These are phyloP conservation scores for Bonia amplexicaulis DNA, from an alignment of 176 grass and related monocot species.

Conservation along the genomic window DNA sequence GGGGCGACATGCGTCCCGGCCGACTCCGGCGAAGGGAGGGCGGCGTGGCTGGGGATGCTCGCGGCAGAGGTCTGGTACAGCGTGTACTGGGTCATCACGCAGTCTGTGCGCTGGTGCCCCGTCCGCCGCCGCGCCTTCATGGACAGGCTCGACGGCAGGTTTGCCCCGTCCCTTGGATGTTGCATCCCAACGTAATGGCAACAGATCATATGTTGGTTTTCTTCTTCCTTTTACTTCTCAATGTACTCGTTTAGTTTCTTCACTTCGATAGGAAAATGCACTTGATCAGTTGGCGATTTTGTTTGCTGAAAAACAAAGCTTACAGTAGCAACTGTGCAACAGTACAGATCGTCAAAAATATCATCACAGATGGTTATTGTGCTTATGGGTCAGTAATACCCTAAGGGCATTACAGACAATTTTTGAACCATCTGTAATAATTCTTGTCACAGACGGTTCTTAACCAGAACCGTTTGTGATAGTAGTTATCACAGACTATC, in stretches of 20 bases:
- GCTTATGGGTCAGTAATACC: too few relatives aligned
- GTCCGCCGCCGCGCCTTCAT: constrained; percentile 41
- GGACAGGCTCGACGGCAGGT: constrained; percentile 67
- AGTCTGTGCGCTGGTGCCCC: constrained; percentile 62
- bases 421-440: too few relatives aligned
- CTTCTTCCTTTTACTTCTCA: background rate
- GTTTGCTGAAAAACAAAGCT: background rate
- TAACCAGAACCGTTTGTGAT: too few relatives aligned
- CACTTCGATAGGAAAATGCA: background rate
- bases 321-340: background rate
- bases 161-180: background rate
- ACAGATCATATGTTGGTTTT: background rate
- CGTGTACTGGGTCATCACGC: constrained; percentile 71
- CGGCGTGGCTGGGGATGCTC: constrained; percentile 51
- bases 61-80: constrained; percentile 65
- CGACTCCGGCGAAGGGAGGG: constrained; percentile 15
- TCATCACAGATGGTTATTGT: too few relatives aligned
- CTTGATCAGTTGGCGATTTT: background rate
- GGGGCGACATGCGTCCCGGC: constrained; percentile 33
- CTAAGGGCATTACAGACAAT: too few relatives aligned
- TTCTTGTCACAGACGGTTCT: too few relatives aligned
- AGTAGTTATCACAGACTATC: too few relatives aligned
- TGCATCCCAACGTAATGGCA: background rate
- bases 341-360: background rate
- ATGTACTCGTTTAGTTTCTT: background rate